These are phyloP conservation scores for Sphagnum fallax DNA, from an alignment of 228 moss, liverwort and hornwort genomes.

Conservation along the genomic window DNA sequence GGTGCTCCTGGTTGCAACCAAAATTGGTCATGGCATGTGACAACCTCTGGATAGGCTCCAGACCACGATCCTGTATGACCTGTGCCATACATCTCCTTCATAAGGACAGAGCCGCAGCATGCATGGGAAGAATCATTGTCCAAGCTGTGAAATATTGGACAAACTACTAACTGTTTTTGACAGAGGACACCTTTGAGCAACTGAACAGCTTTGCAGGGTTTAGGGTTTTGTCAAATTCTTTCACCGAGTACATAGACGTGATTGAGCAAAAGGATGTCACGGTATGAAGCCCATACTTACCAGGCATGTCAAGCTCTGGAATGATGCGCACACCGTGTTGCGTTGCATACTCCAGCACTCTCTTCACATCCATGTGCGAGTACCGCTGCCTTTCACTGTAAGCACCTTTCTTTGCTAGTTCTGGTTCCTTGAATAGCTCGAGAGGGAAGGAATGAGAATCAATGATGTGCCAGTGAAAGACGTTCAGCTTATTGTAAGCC, in stretches of 20 bases:
- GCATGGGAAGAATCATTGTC: neutral
- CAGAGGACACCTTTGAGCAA: neutral
- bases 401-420: slow-evolving; percentile 44
- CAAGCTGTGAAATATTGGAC: neutral
- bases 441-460: slow-evolving; percentile 82
- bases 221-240: too few species aligned
- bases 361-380: slow-evolving; percentile 26
- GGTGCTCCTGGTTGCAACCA: slow-evolving; percentile 44
- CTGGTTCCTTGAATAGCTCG: slow-evolving; percentile 54
- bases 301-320: slow-evolving; percentile 83
- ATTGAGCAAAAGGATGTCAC: too few species aligned
- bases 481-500: slow-evolving; percentile 79
- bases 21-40: slow-evolving; percentile 60
- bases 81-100: slow-evolving; percentile 10
- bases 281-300: slow-evolving; percentile 6
- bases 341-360: slow-evolving; percentile 36
- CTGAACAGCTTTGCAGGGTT: neutral
- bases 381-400: slow-evolving; percentile 49
- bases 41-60: slow-evolving; percentile 65
- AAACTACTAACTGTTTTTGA: neutral
- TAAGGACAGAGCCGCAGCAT: neutral
- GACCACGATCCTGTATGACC: slow-evolving; percentile 87
- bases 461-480: slow-evolving; percentile 75
- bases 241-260: too few species aligned
- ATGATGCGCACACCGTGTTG: slow-evolving; percentile 53